Conservation (phyloP, 31 red algal genomes). For the Endocladia muricata region DNA sequence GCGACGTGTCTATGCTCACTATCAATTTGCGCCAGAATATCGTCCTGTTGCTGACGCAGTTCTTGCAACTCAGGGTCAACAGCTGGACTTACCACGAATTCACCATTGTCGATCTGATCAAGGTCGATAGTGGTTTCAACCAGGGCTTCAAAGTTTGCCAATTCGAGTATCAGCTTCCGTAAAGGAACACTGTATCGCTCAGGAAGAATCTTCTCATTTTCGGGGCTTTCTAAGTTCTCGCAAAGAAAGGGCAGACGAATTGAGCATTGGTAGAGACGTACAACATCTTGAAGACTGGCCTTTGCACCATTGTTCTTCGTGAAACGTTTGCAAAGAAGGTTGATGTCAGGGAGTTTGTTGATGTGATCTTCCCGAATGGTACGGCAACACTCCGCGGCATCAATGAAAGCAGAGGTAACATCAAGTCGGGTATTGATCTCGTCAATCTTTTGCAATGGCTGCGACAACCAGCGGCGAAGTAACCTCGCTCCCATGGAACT, state of each 20-base stretch:
- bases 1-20: slow-evolving; percentile 40
- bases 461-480: slow-evolving; percentile 68
- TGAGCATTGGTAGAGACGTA: slow-evolving; percentile 85
- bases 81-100: slow-evolving; percentile 81
- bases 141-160: slow-evolving; percentile 77
- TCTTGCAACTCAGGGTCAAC: slow-evolving; percentile 60
- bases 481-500: slow-evolving; percentile 83
- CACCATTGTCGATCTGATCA: slow-evolving; percentile 83
- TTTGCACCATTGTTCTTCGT: slow-evolving; percentile 49
- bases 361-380: slow-evolving; percentile 69
- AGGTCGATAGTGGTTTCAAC: slow-evolving; percentile 93
- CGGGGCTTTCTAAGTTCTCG: slow-evolving; percentile 13
- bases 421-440: slow-evolving; percentile 76
- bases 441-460: slow-evolving; percentile 67
- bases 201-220: slow-evolving; percentile 22
- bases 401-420: slow-evolving; percentile 53
- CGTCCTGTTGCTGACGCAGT: slow-evolving; percentile 71
- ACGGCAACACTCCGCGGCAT: slow-evolving; percentile 29
- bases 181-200: slow-evolving; percentile 55
- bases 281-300: slow-evolving; percentile 80
- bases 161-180: slow-evolving; percentile 28
- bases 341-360: slow-evolving; percentile 73
- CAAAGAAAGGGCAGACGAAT: slow-evolving; percentile 78
- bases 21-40: slow-evolving; percentile 53
- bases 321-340: slow-evolving; percentile 56